Percentiles rank a stretch among this genome's conserved stretches.
These are phyloP conservation scores for Moelleriella libera DNA, from an alignment of 2,329 filamentous ascomycete genomes.

Conservation along the genomic window DNA sequence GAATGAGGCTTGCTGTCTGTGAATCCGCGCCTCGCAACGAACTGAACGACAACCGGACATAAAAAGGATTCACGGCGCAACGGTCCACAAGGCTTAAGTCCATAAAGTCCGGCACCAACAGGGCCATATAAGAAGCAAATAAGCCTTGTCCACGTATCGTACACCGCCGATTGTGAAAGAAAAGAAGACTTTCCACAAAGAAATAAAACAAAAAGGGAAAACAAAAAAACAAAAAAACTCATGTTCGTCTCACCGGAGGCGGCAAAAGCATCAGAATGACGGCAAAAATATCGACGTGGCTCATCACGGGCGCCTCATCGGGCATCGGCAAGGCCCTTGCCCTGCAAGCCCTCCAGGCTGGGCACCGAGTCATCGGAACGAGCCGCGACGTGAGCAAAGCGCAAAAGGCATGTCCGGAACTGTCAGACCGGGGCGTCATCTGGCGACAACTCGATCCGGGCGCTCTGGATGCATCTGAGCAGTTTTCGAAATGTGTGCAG, in stretches of 20 bases:
- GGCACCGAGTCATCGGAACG: neutral
- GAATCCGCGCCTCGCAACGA: too few relatives aligned
- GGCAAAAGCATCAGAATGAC: too few relatives aligned
- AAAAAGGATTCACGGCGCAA: neutral
- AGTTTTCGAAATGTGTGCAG: neutral
- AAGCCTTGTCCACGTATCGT: too few relatives aligned
- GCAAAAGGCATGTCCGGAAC: neutral
- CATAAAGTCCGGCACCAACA: neutral
- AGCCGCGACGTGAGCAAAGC: neutral
- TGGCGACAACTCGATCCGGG: neutral
- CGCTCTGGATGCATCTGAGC: neutral
- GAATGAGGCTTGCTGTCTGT: too few relatives aligned
- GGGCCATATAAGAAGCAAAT: too few relatives aligned
- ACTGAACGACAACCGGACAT: neutral
- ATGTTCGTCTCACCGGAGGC: neutral
- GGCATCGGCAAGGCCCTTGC: constrained; percentile 1
- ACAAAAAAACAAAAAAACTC: neutral
- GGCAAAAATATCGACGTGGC: neutral
- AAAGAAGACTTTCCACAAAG: too few relatives aligned
- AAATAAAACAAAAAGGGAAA: neutral
- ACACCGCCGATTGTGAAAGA: too few relatives aligned
- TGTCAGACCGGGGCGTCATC: neutral
- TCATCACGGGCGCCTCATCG: neutral
- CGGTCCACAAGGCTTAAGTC: neutral
- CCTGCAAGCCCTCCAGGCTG: neutral